Conservation (phyloP, 2,329 filamentous ascomycete genomes). For the Chrysoporthe austroafricana region DNA sequence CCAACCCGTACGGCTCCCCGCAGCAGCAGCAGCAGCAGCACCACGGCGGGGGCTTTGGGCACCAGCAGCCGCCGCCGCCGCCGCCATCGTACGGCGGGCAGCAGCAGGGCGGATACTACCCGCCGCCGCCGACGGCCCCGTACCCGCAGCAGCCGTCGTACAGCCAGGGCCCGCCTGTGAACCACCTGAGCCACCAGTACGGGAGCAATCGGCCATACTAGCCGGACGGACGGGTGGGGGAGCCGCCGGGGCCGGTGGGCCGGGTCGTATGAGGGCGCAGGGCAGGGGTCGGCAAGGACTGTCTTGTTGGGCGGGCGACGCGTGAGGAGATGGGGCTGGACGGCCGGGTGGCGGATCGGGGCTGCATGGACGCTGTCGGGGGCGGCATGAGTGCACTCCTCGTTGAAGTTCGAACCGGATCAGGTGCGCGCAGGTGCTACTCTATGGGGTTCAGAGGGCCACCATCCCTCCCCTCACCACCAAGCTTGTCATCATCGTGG, state of each 20-base stretch:
- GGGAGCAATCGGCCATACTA: constrained; percentile 26
- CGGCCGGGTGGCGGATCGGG: background rate
- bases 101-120: constrained; percentile 34
- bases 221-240: background rate
- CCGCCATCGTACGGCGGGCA: constrained; percentile 22
- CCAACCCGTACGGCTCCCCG: constrained; percentile 31
- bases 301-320: background rate
- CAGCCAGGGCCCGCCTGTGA: constrained; percentile 28
- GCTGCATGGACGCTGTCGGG: no score
- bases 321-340: background rate
- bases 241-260: background rate
- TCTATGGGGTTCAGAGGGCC: background rate
- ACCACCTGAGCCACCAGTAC: constrained; percentile 21
- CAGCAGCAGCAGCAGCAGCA: constrained; percentile 23
- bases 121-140: constrained; percentile 35
- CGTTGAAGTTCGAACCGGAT: background rate
- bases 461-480: background rate
- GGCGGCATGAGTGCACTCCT: no score
- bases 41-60: constrained; percentile 18
- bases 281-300: background rate
- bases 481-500: background rate
- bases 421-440: background rate
- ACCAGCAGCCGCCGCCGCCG: constrained; percentile 20
- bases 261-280: background rate
- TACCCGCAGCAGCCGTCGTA: constrained; percentile 31